Conservation (phyloP, 2,329 filamentous ascomycete genomes). For the Fusarium praegraminearum region DNA sequence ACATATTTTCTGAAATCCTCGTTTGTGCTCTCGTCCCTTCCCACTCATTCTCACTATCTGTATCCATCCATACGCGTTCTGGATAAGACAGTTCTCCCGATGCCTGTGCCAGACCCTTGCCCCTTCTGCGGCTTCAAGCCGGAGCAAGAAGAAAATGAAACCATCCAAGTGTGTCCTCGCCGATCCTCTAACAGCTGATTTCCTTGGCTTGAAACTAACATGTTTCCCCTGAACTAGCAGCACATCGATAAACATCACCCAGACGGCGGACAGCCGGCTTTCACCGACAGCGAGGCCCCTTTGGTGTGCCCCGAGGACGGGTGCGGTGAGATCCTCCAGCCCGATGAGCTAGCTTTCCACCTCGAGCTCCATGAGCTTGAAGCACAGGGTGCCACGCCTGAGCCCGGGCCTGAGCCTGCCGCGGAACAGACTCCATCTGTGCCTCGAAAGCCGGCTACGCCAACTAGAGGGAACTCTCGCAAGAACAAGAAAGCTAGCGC, state of each 20-base stretch:
- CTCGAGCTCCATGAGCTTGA: conserved; percentile 47
- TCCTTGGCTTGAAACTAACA: conserved; percentile 22
- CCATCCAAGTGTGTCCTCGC: conserved; percentile 50
- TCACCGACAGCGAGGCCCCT: conserved; percentile 17
- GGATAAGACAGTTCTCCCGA: conserved; percentile 10
- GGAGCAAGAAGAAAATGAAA: conserved; percentile 50
- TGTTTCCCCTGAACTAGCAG: conserved; percentile 41
- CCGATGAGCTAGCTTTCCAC: conserved; percentile 44
- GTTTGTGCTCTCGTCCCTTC: background rate
- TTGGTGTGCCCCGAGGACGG: conserved; percentile 54
- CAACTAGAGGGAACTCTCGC: conserved; percentile 22
- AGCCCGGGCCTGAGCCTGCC: conserved; percentile 27
- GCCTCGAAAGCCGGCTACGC: conserved; percentile 17
- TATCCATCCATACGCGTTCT: background rate
- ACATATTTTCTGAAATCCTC: background rate
- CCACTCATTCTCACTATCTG: background rate
- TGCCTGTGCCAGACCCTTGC: conserved; percentile 40
- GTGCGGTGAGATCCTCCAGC: conserved; percentile 66
- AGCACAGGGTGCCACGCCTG: conserved; percentile 30
- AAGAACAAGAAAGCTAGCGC: conserved; percentile 33
- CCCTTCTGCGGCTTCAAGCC: conserved; percentile 55
- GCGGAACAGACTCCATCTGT: conserved; percentile 10
- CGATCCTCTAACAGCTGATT: conserved; percentile 10
- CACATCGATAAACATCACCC: conserved; percentile 49
- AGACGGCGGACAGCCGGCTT: conserved; percentile 35